Base-by-base conservation (phyloP, 176 grass and related monocot species). In the Avena atlantica region DNA sequence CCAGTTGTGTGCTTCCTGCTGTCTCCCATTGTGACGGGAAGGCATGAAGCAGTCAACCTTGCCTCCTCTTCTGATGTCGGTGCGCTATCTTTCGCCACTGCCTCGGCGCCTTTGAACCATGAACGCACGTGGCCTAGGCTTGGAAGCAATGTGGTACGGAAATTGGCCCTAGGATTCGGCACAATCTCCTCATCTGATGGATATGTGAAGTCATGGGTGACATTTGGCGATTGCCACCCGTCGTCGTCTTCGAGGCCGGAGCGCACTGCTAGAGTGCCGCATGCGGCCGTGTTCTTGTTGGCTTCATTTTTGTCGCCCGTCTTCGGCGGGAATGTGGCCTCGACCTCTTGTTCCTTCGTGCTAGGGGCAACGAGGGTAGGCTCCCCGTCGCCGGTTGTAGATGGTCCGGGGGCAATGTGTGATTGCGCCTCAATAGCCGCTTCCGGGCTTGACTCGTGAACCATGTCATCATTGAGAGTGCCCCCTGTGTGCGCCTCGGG, bases 1-100 rank as follows among this genome's bases (percentile, higher is more conserved):
- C 3, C 2, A 20, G 4, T 6, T 2, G 4, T 11, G 0, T 8
- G n/a, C n/a, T 21, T 1, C 20, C 9, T 9, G 21, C 1, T 37
- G 36, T 37, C 8, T 20, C 36, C 9, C 4, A 10, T 25, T 4
- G 4, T 56, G 7, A 77, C 16, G 27, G 74, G 74, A 4, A 56
- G 4, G 0, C 15, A 56, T 5, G 25, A 14, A 8, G 67, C 67
- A 5, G 37, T 42, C 0, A 8, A 70, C 9, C 34, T 4, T 4
- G 16, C 67, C 3, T 8, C 36, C 1, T 70, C 67, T 62, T 62
- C 6, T 0, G 21, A 24, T 23, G 58, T 23, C 4, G 58, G 21
- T 9, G 59, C 4, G 21, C 59, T 62, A 12, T n/a, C 11, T 0
- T 24, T 62, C 24, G n/a, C 1, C 0, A 2, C 9, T 24, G 3